Evolutionary conservation across 1,284 basidiomycete species (phyloP), one percentile per base, ranked within the genome.

Genomic region (Fomes fomentarius): DNA sequence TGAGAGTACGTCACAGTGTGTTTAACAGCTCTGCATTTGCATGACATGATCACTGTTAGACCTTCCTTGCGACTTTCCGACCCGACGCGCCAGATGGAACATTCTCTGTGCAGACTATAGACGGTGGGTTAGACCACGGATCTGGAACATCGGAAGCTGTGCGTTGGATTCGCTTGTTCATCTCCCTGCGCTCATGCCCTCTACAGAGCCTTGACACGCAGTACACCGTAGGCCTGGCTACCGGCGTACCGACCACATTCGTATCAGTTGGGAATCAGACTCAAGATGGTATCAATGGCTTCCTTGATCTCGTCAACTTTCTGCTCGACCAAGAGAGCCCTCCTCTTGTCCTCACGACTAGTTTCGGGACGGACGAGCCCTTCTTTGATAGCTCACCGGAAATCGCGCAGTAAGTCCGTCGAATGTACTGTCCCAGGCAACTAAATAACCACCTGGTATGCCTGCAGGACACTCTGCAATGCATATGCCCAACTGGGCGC

Each of bases 171-270:
- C 9, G 14, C 69, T 85, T 82, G 8, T 10, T 5, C 31, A 10
- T 19, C 15, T 17, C n/a, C 15, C 17, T 25, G 15, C 19, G 6
- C 4, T 28, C 3, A 14, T 24, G 7, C 14, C 10, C 2, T 5
- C 2, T 78, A 67, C 82, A 41, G 41, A 82, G 83, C 62, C 71
- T 87, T 14, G 83, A 87, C 61, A 80, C 84, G 34, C 82, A 88
- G 70, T 85, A 85, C 54, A 79, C 83, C 4, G 78, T 75, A 10
- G 83, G 79, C 14, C 69, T 88, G 81, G 80, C 70, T 80, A 80
- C 71, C 76, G 78, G 73, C 75, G 58, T 61, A 15, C 33, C 57
- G 22, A 43, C 50, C 8, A 66, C 30, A 25, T 57, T 58, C 37
- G 25, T 57, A 14, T 54, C 57, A 28, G 58, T 58, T 22, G 63